Conservation (phyloP, 306 rosid species). For the Prunus dulcis region DNA sequence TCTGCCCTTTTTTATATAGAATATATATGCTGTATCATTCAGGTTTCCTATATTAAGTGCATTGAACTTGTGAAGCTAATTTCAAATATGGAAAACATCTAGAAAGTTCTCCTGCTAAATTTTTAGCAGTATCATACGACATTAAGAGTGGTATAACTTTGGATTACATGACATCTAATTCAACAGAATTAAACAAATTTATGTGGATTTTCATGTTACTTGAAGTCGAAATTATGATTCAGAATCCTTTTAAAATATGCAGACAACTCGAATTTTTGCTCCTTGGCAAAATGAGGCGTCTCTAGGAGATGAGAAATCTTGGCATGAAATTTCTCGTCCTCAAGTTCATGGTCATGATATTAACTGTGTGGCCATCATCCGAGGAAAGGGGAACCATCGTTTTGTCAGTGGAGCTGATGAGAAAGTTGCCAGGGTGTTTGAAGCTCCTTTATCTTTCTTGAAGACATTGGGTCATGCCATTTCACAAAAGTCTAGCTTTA, state of each 20-base stretch:
- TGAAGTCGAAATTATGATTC: conserved; percentile 15
- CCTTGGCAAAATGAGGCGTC: conserved; percentile 71
- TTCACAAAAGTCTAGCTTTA: conserved; percentile 35
- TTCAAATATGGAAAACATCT: not conserved
- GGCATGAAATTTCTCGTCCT: conserved; percentile 96
- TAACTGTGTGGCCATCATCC: conserved; percentile 68
- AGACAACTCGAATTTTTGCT: conserved; percentile 83
- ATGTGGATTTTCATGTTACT: not conserved
- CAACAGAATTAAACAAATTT: not conserved
- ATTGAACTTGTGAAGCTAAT: not conserved
- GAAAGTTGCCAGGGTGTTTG: conserved; percentile 97
- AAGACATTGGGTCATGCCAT: conserved; percentile 82
- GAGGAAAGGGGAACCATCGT: conserved; percentile 83
- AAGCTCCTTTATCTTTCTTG: conserved; percentile 85
- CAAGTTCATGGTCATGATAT: conserved; percentile 98
- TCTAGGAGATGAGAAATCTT: conserved; percentile 40
- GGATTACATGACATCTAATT: not conserved
- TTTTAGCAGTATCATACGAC: not conserved
- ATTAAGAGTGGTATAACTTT: not conserved
- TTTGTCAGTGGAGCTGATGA: conserved; percentile 96
- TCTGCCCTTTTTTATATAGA: not conserved
- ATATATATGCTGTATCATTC: not conserved
- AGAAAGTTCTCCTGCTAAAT: not conserved
- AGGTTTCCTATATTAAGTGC: not conserved
- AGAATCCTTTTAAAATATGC: conserved; percentile 31